Evolutionary conservation across 2,329 filamentous ascomycete genomes (phyloP).

Genomic region (Dendrostoma leiphaemia): DNA sequence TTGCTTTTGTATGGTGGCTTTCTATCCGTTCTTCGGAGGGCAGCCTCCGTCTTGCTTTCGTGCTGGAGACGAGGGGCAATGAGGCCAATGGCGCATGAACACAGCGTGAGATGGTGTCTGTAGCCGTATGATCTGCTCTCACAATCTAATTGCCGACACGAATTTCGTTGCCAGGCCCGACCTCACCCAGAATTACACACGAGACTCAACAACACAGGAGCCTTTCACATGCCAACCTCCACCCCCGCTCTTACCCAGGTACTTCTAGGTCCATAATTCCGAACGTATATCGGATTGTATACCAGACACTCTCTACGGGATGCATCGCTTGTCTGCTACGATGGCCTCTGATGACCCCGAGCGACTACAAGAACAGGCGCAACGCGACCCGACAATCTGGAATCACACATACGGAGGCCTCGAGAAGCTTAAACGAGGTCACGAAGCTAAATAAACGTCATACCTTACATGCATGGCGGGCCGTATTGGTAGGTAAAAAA

Average conservation of each 20-base stretch:
- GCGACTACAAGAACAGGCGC: no score
- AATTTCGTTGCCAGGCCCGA: neutral
- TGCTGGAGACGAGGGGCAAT: conserved; percentile 6
- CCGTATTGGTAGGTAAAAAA: neutral
- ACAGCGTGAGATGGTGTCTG: conserved; percentile 11
- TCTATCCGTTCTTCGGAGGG: neutral
- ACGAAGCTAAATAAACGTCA: neutral
- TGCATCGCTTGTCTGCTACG: neutral
- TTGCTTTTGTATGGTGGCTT: conserved; percentile 6
- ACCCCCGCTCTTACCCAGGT: neutral
- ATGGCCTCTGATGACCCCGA: neutral
- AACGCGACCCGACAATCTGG: no score
- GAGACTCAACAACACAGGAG: neutral
- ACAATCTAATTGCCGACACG: conserved; percentile 11
- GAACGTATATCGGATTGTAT: no score
- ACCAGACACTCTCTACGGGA: no score
- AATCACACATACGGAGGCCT: neutral
- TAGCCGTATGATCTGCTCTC: conserved; percentile 16
- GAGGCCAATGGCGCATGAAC: conserved; percentile 11
- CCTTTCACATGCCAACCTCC: neutral
- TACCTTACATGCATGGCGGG: neutral
- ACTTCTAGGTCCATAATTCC: no score
- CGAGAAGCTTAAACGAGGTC: neutral
- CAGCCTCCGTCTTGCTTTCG: conserved; percentile 5
- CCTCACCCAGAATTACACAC: neutral